These are phyloP conservation scores for Sporothrix curviconia DNA, from an alignment of 2,329 filamentous ascomycete species.

Conservation along the genomic window DNA sequence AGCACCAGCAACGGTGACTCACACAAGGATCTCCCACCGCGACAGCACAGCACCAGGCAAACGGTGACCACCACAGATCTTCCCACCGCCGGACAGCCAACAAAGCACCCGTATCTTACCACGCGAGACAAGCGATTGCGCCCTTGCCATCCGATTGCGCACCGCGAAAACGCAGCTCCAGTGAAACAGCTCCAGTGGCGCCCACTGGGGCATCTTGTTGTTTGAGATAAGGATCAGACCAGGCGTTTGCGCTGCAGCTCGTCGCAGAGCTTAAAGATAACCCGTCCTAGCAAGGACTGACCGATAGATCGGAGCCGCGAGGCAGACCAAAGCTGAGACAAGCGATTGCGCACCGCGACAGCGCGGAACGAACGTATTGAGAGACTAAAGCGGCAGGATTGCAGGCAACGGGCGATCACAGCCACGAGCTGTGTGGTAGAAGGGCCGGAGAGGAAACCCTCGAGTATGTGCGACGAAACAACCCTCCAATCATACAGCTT, in stretches of 20 bases:
- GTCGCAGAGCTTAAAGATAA: constrained; percentile 2
- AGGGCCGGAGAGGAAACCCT: too few species aligned
- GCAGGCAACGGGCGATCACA: background rate
- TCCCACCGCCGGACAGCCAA: too few species aligned
- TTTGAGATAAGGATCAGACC: background rate
- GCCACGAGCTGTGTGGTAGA: too few species aligned
- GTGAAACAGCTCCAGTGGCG: background rate
- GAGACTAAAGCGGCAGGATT: background rate
- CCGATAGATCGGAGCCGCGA: background rate
- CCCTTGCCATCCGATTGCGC: constrained; percentile 4
- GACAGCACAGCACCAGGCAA: background rate
- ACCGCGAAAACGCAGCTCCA: background rate
- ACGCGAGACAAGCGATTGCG: too few species aligned
- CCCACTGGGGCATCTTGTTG: background rate
- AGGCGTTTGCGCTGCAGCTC: background rate
- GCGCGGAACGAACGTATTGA: background rate
- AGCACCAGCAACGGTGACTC: constrained; percentile 2
- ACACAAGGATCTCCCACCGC: background rate
- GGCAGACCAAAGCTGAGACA: background rate
- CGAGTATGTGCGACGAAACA: background rate
- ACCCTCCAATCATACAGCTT: too few species aligned
- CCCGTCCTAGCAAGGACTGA: too few species aligned
- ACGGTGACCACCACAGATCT: too few species aligned
- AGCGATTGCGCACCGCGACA: background rate
- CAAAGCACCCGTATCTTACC: too few species aligned